Conservation (phyloP, 140 eudicot genomes). For the Bidens hawaiensis region DNA sequence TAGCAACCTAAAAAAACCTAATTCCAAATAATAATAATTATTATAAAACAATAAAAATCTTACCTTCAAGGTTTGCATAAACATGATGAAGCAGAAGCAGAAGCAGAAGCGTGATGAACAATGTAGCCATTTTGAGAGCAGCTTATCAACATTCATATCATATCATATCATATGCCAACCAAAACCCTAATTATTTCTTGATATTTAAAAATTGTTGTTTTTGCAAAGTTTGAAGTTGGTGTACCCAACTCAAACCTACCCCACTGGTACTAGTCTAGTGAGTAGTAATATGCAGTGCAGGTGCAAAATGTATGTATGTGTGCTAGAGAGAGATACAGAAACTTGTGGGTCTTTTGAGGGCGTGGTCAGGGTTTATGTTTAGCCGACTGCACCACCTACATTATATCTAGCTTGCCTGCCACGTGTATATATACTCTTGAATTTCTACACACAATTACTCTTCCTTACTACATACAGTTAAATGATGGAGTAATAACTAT, state of each 20-base stretch:
- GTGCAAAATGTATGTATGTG: constrained; percentile 10
- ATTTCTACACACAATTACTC: neutral
- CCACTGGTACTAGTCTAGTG: too few species aligned
- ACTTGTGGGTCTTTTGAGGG: too few species aligned
- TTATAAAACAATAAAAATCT: constrained; percentile 12
- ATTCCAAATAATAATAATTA: neutral
- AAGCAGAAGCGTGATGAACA: constrained; percentile 26
- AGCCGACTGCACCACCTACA: constrained; percentile 1
- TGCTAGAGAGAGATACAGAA: too few species aligned
- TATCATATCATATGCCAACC: constrained; percentile 10
- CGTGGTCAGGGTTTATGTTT: too few species aligned
- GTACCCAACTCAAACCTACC: constrained; percentile 20
- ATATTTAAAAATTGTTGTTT: too few species aligned
- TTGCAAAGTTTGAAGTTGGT: constrained; percentile 22
- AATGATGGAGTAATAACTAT: neutral
- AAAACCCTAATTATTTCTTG: too few species aligned
- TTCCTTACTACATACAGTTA: neutral
- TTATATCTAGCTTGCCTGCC: neutral
- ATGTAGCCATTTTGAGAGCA: too few species aligned
- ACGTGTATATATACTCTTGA: constrained; percentile 1
- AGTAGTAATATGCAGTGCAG: constrained; percentile 21
- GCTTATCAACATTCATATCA: constrained; percentile 27
- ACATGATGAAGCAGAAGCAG: constrained; percentile 23
- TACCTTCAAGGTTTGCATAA: constrained; percentile 74
- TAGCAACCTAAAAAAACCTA: neutral